Evolutionary conservation across 257 asterid genomes (phyloP).

Genomic region (Solanum pennellii): DNA sequence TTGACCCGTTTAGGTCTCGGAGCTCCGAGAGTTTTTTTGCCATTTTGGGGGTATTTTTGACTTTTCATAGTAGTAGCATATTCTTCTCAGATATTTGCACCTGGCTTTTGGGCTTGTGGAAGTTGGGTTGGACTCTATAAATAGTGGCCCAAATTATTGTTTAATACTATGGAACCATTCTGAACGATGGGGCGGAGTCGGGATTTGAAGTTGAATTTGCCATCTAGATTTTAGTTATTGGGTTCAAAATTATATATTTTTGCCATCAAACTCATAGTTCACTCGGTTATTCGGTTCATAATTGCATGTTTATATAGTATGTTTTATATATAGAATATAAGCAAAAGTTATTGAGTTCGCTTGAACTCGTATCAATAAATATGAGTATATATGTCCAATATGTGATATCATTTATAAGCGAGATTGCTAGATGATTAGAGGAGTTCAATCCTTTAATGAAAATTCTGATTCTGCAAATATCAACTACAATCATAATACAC

Average conservation of each 20-base stretch:
- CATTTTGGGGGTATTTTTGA: background rate
- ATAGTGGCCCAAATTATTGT: background rate
- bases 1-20: background rate
- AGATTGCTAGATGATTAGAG: background rate
- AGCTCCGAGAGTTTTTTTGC: background rate
- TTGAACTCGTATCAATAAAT: background rate
- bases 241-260: background rate
- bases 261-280: background rate
- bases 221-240: background rate
- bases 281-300: background rate
- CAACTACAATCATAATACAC: background rate
- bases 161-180: background rate
- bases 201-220: background rate
- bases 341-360: background rate
- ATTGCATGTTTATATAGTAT: background rate
- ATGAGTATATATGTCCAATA: background rate
- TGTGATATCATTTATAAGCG: background rate
- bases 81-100: background rate
- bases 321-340: background rate
- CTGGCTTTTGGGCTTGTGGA: background rate
- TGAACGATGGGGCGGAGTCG: background rate
- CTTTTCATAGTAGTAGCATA: background rate
- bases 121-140: background rate
- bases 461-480: accelerated
- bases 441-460: background rate